These are phyloP conservation scores for Phialemonium atrogriseum DNA, from an alignment of 2,329 filamentous ascomycete genomes.

Conservation along the genomic window DNA sequence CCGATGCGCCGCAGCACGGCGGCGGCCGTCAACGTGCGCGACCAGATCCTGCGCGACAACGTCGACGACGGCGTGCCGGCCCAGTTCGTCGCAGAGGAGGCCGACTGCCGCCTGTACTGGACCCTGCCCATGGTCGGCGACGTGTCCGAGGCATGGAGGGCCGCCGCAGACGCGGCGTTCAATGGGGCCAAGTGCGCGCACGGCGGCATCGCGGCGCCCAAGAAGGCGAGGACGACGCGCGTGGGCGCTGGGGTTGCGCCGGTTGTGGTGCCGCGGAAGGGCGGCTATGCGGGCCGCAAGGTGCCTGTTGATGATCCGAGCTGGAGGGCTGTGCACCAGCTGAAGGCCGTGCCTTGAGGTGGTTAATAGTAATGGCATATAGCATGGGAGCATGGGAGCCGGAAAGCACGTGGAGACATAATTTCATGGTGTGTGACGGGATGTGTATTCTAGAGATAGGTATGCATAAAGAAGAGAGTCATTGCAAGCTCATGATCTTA, in stretches of 20 bases:
- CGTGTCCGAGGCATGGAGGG: conserved; percentile 37
- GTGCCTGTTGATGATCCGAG: conserved; percentile 1
- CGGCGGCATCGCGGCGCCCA: conserved; percentile 20
- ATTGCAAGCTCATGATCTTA: no score
- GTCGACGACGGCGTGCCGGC: conserved; percentile 32
- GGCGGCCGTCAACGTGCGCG: conserved; percentile 28
- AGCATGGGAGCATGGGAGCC: no score
- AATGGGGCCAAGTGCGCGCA: conserved; percentile 30
- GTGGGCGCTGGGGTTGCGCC: background rate
- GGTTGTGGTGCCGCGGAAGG: background rate
- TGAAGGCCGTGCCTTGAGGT: conserved; percentile 7
- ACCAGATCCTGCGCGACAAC: conserved; percentile 27
- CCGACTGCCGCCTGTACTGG: conserved; percentile 43
- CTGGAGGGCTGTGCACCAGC: conserved; percentile 5
- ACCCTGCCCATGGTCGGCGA: conserved; percentile 39
- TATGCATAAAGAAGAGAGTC: no score
- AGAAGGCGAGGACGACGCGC: conserved; percentile 1
- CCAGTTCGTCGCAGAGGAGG: conserved; percentile 38
- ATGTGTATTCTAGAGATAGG: no score
- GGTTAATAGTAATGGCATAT: no score
- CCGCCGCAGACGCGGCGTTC: conserved; percentile 30
- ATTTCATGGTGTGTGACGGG: no score
- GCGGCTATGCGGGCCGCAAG: background rate
- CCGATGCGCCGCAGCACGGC: conserved; percentile 23
- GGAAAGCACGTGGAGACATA: no score